Evolutionary conservation across 2,329 filamentous ascomycete genomes (phyloP).

Genomic region (Dactylellina drechsleri): DNA sequence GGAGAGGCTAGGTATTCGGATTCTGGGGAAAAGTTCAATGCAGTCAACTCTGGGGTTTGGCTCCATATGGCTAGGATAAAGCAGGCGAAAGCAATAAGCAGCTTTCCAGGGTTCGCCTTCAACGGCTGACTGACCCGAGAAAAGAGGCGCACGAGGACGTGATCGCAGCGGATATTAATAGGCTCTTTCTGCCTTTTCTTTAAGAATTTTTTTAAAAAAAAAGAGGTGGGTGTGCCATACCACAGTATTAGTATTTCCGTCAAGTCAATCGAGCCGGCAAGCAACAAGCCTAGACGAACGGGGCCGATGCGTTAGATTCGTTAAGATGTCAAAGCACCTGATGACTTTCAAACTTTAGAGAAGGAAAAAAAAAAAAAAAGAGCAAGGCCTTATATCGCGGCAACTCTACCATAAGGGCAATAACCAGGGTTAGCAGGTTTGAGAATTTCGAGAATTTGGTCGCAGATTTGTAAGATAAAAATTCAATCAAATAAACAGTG

Average conservation of each 20-base stretch:
- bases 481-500: too few relatives aligned
- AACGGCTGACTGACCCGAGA: constrained; percentile 54
- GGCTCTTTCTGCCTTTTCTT: constrained; percentile 36
- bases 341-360: constrained; percentile 35
- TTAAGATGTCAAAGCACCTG: constrained; percentile 51
- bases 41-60: constrained; percentile 54
- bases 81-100: constrained; percentile 52
- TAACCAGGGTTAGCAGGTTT: too few relatives aligned
- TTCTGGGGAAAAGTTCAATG: constrained; percentile 55
- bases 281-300: constrained; percentile 45
- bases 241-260: constrained; percentile 26
- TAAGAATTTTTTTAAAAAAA: neutral
- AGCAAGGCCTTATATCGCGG: constrained; percentile 34
- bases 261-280: constrained; percentile 27
- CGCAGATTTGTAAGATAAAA: too few relatives aligned
- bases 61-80: constrained; percentile 55
- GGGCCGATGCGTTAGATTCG: constrained; percentile 36
- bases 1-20: constrained; percentile 53
- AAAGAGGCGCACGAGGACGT: constrained; percentile 55
- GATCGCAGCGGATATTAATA: constrained; percentile 54
- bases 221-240: constrained; percentile 43
- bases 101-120: constrained; percentile 53
- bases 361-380: neutral
- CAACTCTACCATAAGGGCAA: constrained; percentile 3
- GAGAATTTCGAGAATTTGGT: too few relatives aligned